Evolutionary conservation across 805 yeast species (phyloP).

Genomic region (Ogataea ganodermae): DNA sequence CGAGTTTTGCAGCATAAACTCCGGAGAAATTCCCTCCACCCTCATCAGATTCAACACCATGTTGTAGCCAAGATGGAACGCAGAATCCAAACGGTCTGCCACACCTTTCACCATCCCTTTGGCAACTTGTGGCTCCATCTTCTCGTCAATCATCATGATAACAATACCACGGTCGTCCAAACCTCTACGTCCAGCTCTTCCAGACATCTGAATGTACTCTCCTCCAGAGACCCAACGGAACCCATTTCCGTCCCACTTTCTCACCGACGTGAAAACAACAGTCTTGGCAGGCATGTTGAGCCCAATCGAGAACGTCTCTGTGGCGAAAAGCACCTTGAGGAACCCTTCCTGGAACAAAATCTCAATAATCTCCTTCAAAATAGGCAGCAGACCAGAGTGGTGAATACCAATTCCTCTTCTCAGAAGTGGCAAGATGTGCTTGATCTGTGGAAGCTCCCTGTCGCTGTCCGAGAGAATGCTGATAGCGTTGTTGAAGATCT

Average conservation of each 20-base stretch:
- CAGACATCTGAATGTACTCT: slow-evolving; percentile 99
- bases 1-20: slow-evolving; percentile 91
- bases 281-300: slow-evolving; percentile 99
- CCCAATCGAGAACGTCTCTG: slow-evolving; percentile 98
- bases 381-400: slow-evolving; percentile 92
- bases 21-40: slow-evolving; percentile 98
- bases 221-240: slow-evolving; percentile 99
- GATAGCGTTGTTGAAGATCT: slow-evolving; percentile 89
- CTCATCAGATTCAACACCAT: slow-evolving; percentile 95
- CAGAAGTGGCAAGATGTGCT: slow-evolving; percentile 83
- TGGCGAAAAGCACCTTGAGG: slow-evolving; percentile 91
- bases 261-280: slow-evolving; percentile 94
- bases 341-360: slow-evolving; percentile 96
- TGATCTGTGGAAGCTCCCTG: slow-evolving; percentile 90
- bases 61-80: slow-evolving; percentile 95
- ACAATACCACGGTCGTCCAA: slow-evolving; percentile 99
- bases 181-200: slow-evolving; percentile 99
- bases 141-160: slow-evolving; percentile 98
- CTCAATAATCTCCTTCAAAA: slow-evolving; percentile 93
- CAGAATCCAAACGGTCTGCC: slow-evolving; percentile 96
- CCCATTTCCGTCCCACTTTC: slow-evolving; percentile 98
- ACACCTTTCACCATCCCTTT: slow-evolving; percentile 99
- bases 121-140: slow-evolving; percentile 99
- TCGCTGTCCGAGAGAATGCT: slow-evolving; percentile 86
- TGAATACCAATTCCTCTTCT: slow-evolving; percentile 98